Percentiles rank a stretch among this genome's conserved stretches.
phyloP scores from a whole-genome alignment of 768 basidiomycete genomes.

The Calvatia gigantea region DNA sequence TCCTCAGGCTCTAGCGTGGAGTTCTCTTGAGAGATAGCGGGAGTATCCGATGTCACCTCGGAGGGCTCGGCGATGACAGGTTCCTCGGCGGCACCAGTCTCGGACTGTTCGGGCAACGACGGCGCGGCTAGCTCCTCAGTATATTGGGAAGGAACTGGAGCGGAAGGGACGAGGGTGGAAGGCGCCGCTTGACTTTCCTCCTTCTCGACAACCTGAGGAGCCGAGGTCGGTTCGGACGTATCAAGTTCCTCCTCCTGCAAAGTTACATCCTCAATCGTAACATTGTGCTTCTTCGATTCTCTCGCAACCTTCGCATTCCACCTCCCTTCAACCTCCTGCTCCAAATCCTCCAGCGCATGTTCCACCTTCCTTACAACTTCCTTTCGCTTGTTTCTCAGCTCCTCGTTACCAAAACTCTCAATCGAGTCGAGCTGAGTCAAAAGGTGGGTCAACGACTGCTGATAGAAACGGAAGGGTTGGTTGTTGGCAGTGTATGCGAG shows the following conservation, averaged over 20 bases:
- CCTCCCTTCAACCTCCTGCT: slow-evolving; percentile 42
- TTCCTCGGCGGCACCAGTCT: too few relatives aligned
- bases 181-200: background rate
- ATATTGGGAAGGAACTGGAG: too few relatives aligned
- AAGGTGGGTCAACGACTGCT: slow-evolving; percentile 57
- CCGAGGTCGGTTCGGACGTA: background rate
- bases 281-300: slow-evolving; percentile 16
- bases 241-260: background rate
- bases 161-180: background rate
- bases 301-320: slow-evolving; percentile 27
- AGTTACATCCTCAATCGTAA: slow-evolving; percentile 6
- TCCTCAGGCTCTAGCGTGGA: background rate
- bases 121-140: too few relatives aligned
- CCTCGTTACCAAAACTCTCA: slow-evolving; percentile 55
- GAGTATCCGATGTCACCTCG: background rate
- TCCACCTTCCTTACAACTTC: slow-evolving; percentile 54
- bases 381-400: slow-evolving; percentile 49
- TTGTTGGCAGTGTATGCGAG: slow-evolving; percentile 59
- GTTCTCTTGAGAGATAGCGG: too few relatives aligned
- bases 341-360: slow-evolving; percentile 52
- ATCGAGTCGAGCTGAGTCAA: slow-evolving; percentile 57
- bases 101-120: too few relatives aligned
- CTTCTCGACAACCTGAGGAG: background rate
- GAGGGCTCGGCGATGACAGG: too few relatives aligned
- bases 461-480: slow-evolving; percentile 57